Evolutionary conservation across 1,284 basidiomycete species (phyloP), one percentile per base, ranked within the genome.

Genomic region (Austroboletus niveus): DNA sequence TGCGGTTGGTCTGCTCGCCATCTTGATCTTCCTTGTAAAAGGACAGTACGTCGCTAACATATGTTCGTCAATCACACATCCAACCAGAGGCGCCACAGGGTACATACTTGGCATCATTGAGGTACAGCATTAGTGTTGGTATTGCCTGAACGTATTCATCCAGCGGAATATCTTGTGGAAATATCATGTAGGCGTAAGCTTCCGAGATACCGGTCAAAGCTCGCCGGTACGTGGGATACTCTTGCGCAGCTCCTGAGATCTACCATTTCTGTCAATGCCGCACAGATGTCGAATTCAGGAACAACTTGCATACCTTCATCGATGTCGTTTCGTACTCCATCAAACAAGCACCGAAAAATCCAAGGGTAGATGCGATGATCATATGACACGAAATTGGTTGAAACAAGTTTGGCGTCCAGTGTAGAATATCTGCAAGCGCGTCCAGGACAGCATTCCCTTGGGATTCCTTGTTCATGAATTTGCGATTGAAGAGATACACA

Each of bases 21-120:
- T 42, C 61, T 4, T 62, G 43, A 45, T 75, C 74, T 57, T 73
- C 75, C 54, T 76, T 75, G 58, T 72, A 74, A 46, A 73, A 76
- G 0, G 71, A 76, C 0, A 76, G 50, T n/a, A 74, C 55, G 40
- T 77, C 71, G 38, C 73, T 75, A 30, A n/a, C 34, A 42, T 24
- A 7, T 5, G 3, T 7, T 24, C 14, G 6, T 57, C 4, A 45
- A 5, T 45, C 31, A 20, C 2, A 9, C 5, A 20, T 17, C n/a
- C 22, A 0, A 35, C 14, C 3, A 6, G 20, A 39, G 27, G 41
- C 14, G n/a, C 5, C n/a, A 17, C 9, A 14, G 36, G 7, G 11
- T 30, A 63, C 69, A 31, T 27, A 73, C 73, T 74, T 74, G 39
- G 54, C 55, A 27, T 65, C 54, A 34, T 69, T 57, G 27, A 69